Evolutionary conservation across 2,329 filamentous ascomycete genomes (phyloP).

Genomic region (Sphaerostilbella broomeana): DNA sequence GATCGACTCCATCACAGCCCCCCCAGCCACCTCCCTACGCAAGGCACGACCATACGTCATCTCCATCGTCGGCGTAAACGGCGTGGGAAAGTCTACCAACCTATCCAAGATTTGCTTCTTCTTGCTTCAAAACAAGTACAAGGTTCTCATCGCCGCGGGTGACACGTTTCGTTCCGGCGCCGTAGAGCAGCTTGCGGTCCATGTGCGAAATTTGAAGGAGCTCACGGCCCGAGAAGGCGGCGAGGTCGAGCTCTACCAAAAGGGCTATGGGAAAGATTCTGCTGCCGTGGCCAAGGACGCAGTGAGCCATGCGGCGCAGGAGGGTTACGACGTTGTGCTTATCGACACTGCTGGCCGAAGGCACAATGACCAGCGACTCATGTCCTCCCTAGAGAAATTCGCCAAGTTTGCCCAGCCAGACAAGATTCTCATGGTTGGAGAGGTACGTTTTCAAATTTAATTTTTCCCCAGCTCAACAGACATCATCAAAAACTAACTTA

Average conservation of each 20-base stretch:
- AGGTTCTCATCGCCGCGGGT: conserved; percentile 86
- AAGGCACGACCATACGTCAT: conserved; percentile 84
- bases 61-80: conserved; percentile 96
- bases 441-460: conserved; percentile 29
- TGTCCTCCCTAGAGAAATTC: conserved; percentile 96
- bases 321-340: conserved; percentile 84
- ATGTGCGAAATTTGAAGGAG: conserved; percentile 89
- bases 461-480: neutral
- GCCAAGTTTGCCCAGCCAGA: conserved; percentile 92
- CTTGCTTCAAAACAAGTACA: conserved; percentile 93
- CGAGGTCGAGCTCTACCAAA: conserved; percentile 85
- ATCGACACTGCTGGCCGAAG: conserved; percentile 93
- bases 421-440: conserved; percentile 94
- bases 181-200: conserved; percentile 92
- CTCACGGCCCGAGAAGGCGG: conserved; percentile 78
- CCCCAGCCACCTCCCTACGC: conserved; percentile 55
- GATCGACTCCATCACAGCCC: conserved; percentile 71
- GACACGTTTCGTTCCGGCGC: conserved; percentile 97
- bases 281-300: conserved; percentile 93
- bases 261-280: conserved; percentile 96
- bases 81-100: conserved; percentile 96
- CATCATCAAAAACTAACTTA: neutral
- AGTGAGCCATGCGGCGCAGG: conserved; percentile 67
- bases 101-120: conserved; percentile 98
- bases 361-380: conserved; percentile 92